Evolutionary conservation across 2,329 filamentous ascomycete genomes (phyloP).

Genomic region (Fusarium nelsonii): DNA sequence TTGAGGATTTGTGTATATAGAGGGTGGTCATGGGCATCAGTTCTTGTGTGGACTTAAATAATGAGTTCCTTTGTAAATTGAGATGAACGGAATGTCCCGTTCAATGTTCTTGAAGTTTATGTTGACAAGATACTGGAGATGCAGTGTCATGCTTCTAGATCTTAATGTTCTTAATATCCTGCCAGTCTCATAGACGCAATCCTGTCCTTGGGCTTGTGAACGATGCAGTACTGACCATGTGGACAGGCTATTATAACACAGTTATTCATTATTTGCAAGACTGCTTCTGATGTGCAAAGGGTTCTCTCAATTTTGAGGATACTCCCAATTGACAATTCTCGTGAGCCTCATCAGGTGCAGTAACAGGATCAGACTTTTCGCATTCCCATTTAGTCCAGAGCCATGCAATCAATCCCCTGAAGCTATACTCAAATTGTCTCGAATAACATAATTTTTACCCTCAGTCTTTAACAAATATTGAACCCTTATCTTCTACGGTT

Average conservation of each 20-base stretch:
- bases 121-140: rapidly evolving
- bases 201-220: no score
- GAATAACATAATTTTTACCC: not conserved
- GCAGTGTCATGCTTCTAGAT: not conserved
- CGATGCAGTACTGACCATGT: no score
- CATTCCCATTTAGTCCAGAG: no score
- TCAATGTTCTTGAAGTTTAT: no score
- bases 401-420: not conserved
- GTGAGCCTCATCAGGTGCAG: no score
- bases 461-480: not conserved
- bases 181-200: no score
- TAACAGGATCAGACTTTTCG: no score
- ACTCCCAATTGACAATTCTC: no score
- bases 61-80: not conserved
- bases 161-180: not conserved
- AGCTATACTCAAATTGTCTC: not conserved
- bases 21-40: not conserved
- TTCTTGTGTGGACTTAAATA: not conserved
- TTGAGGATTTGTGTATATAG: not conserved
- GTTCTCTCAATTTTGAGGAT: no score
- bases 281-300: no score
- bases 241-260: no score
- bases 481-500: not conserved
- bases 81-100: not conserved
- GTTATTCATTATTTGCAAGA: no score